phyloP scores from a whole-genome alignment of 164 flowering plant species.

The Hamamelis virginiana region DNA sequence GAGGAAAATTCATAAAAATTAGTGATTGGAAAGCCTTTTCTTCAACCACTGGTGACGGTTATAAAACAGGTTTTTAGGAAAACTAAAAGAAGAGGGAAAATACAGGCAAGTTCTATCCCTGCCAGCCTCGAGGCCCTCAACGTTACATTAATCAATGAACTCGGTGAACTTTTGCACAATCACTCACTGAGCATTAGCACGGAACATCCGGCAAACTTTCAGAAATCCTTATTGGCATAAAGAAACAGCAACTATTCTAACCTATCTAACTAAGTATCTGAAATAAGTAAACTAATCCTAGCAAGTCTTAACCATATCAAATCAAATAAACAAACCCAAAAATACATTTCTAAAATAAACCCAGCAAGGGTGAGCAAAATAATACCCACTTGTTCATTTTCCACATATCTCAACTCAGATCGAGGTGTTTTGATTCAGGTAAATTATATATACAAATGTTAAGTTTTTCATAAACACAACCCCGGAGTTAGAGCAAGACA shows the following conservation, averaged over 20 bases:
- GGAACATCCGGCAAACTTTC: neutral
- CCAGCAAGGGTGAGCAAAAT: neutral
- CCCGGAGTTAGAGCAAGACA: conserved; percentile 7
- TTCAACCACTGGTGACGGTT: neutral
- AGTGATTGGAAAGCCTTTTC: neutral
- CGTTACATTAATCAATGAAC: neutral
- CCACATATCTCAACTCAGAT: neutral
- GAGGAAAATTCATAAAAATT: conserved; percentile 1
- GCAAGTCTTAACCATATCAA: neutral
- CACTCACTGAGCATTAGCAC: neutral
- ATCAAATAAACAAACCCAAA: conserved; percentile 1
- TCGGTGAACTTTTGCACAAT: neutral
- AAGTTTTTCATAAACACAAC: conserved; percentile 8
- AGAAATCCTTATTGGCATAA: conserved; percentile 6
- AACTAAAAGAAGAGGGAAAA: neutral
- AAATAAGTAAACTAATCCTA: neutral
- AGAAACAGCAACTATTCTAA: neutral
- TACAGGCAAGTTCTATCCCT: neutral
- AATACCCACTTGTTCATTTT: conserved; percentile 8
- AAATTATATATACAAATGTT: neutral
- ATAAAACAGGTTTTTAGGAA: neutral
- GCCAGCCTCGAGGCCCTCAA: neutral
- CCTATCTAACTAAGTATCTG: neutral
- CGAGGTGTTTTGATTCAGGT: neutral
- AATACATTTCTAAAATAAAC: conserved; percentile 2